A percentile compares a stretch with the other conserved stretches of the same genome.
These are phyloP conservation scores for Saccharata proteae DNA, from an alignment of 2,329 filamentous ascomycete genomes.

Conservation along the genomic window DNA sequence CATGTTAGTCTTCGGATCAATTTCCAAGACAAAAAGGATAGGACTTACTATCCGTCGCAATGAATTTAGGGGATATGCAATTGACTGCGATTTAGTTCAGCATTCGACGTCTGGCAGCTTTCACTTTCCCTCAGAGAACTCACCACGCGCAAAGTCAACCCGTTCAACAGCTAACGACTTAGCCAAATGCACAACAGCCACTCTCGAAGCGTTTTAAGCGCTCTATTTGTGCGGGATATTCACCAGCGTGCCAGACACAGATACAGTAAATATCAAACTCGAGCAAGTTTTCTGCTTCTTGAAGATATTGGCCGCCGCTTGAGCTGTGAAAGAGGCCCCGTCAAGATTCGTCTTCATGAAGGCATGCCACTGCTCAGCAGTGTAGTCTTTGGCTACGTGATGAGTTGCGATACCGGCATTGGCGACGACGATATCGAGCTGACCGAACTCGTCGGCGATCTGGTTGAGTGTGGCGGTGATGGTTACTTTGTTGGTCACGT, in stretches of 20 bases:
- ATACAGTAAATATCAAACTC: slow-evolving; percentile 28
- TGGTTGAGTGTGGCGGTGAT: slow-evolving; percentile 8
- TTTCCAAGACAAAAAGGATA: neutral
- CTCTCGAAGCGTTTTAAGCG: slow-evolving; percentile 14
- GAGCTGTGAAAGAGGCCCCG: slow-evolving; percentile 27
- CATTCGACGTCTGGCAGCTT: no score
- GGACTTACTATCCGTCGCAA: slow-evolving; percentile 8
- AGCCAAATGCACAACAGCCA: slow-evolving; percentile 13
- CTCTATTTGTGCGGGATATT: slow-evolving; percentile 29
- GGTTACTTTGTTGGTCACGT: slow-evolving; percentile 11
- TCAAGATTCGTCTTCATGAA: slow-evolving; percentile 12
- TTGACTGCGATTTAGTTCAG: no score
- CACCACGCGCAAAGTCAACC: slow-evolving; percentile 14
- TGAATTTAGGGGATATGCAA: slow-evolving; percentile 6
- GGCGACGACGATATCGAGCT: slow-evolving; percentile 9
- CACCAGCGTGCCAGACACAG: slow-evolving; percentile 26
- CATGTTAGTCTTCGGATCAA: neutral
- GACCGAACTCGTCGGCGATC: slow-evolving; percentile 8
- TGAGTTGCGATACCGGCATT: slow-evolving; percentile 8
- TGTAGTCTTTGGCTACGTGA: slow-evolving; percentile 6
- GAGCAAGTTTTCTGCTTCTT: slow-evolving; percentile 17
- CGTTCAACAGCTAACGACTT: slow-evolving; percentile 14
- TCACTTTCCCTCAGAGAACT: no score
- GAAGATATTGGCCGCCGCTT: slow-evolving; percentile 27
- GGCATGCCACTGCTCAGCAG: slow-evolving; percentile 1